Base-by-base conservation (phyloP, 345 rosid species). In the Rubroshorea leprosula region DNA sequence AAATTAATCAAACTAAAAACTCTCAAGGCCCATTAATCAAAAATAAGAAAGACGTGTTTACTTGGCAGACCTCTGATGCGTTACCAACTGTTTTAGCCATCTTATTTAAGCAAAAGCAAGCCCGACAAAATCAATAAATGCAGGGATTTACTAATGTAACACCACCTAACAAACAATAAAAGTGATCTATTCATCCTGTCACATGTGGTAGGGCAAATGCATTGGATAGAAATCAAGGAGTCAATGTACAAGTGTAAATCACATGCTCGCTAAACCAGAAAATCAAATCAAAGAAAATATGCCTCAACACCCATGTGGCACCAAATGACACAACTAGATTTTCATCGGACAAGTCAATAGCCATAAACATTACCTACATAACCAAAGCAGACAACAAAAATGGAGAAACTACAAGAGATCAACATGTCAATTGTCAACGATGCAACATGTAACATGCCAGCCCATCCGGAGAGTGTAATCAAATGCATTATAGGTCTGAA, bases 401-500 rank as follows among this genome's bases (percentile, higher is more conserved):
- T 17, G 18, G n/a, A 55, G 25, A 19, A 31, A 10, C 45, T 54
- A 29, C 9, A 54, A 49, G 38, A 38, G 58, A 29, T 46, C 24
- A 45, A 55, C 10, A 65, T 31, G 55, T 39, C 15, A 52, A 49
- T 54, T 51, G 51, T 50, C 5, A 10, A 25, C 19, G 44, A 22
- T 6, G 43, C 49, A 41, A 5, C 45, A 17, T 17, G 2, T 10
- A 1, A 24, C 38, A 22, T 17, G 18, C 31, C 41, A 19, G 54
- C 24, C 51, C 18, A 47, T 31, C 52, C 60, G 1, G 6, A 22
- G 21, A 31, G 29, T 29, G 22, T 29, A 27, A 53, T 62, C 43
- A 13, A 55, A 60, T 55, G 17, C 14, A 49, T 10, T 53, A 26
- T 48, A n/a, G 19, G 41, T 57, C 51, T 65, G 54, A 39, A 9